Base-by-base conservation (phyloP, 2,329 filamentous ascomycete species). In the Fusarium sarcochroum region DNA sequence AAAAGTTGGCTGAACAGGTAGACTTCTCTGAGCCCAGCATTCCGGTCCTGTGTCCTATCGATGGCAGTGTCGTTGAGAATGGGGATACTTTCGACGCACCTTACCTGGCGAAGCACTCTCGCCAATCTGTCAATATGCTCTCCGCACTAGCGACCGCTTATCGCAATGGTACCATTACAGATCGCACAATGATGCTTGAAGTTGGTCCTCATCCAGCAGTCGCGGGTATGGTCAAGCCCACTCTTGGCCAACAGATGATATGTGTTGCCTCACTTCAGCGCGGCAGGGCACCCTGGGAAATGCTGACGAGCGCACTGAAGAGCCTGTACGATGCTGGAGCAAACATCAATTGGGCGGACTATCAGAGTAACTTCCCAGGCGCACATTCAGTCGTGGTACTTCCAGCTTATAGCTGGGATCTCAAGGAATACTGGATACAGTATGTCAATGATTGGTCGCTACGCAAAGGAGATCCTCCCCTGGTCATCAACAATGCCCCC, bases 341-440 rank as follows among this genome's bases (percentile, higher is more conserved):
- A 1, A 59, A 15, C 17, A 59, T 72, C 6, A 30, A n/a, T 14
- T 72, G 70, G 70, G 37, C 58, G 0, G 76, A 80, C 2, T 80
- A 81, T 11, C 81, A 72, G 20, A 49, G 47, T 0, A 65, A 63
- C n/a, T 72, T 72, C 21, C 59, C 51, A 3, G 42, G 54, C 2
- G 56, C 67, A 0, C 67, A 72, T 2, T 49, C 37, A 7, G 64
- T 93, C 14, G 78, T 93, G 7, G 80, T 86, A 3, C 81, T 94
- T 2, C 92, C 92, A 0, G 86, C 86, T 5, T 94, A 94, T 75
- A 85, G 84, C 1, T 94, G 91, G 79, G 90, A 94, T 71, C 82
- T 88, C 71, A 93, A 93, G 83, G 90, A 87, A 68, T 93, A 93
- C 77, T 89, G 87, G 87, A 82, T 88, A 30, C 80, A 85, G 70